Evolutionary conservation across 768 basidiomycete genomes (phyloP).

Genomic region (Lactarius trivialis): DNA sequence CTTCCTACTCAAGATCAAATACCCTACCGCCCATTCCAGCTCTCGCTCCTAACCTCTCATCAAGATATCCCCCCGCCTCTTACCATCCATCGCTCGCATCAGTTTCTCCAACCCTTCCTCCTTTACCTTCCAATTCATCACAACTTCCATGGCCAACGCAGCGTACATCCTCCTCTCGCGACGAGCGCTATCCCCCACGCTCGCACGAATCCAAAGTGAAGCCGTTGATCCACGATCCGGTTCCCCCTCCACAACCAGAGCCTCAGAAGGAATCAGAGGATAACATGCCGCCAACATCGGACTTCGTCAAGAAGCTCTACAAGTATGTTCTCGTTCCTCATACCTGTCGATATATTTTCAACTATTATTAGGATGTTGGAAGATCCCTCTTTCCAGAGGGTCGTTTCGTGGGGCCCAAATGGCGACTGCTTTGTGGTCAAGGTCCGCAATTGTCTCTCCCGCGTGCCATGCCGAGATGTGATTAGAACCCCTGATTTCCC

Average conservation of each 20-base stretch:
- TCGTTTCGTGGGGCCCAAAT: constrained; percentile 77
- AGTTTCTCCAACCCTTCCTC: constrained; percentile 28
- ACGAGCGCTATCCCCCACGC: constrained; percentile 30
- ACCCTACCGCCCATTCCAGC: constrained; percentile 37
- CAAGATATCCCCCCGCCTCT: constrained; percentile 32
- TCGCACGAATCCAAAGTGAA: constrained; percentile 27
- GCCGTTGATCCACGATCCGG: constrained; percentile 18
- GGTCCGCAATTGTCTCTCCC: constrained; percentile 16
- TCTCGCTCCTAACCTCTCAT: constrained; percentile 26
- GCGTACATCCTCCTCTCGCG: constrained; percentile 31
- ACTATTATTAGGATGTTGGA: constrained; percentile 68
- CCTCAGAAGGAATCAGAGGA: constrained; percentile 42
- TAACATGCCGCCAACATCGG: constrained; percentile 79
- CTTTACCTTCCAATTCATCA: constrained; percentile 25
- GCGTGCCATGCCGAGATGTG: constrained; percentile 11
- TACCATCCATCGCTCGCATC: constrained; percentile 33
- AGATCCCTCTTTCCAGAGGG: constrained; percentile 60
- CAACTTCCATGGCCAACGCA: constrained; percentile 31
- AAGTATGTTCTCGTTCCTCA: constrained; percentile 44
- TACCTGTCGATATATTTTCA: neutral
- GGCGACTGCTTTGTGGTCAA: constrained; percentile 93
- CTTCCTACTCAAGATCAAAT: constrained; percentile 33
- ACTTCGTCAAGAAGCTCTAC: constrained; percentile 94
- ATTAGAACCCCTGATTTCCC: constrained; percentile 13
- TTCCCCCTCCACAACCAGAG: constrained; percentile 18